Conservation (phyloP, 192 early-diverging fungal species). For the Backusella mclennaniae region DNA sequence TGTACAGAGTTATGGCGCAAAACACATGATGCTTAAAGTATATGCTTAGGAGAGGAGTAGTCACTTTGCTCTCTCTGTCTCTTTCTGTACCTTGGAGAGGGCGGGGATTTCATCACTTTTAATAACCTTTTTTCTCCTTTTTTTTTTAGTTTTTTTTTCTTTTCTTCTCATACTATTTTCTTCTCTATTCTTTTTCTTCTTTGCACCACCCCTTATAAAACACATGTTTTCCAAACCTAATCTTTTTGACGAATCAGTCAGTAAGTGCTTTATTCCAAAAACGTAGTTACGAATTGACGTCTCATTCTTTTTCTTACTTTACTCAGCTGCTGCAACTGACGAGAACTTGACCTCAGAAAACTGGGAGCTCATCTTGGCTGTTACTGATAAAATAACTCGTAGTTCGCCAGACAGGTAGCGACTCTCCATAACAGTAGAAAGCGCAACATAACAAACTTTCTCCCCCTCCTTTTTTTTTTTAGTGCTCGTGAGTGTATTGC, state of each 20-base stretch:
- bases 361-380: slow-evolving; percentile 80
- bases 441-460: neutral
- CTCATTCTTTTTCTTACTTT: slow-evolving; percentile 9
- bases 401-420: slow-evolving; percentile 48
- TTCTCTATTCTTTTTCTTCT: neutral
- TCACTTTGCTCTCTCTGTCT: neutral
- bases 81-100: neutral
- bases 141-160: neutral
- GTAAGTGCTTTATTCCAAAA: slow-evolving; percentile 35
- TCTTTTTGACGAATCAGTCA: slow-evolving; percentile 53
- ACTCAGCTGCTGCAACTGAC: slow-evolving; percentile 77
- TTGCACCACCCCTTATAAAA: neutral
- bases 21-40: neutral
- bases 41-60: neutral
- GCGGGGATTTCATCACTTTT: neutral
- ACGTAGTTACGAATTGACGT: neutral
- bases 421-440: neutral
- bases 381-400: slow-evolving; percentile 65
- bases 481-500: slow-evolving; percentile 70
- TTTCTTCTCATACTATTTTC: neutral
- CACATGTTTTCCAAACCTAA: slow-evolving; percentile 50
- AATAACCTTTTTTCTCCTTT: neutral
- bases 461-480: neutral
- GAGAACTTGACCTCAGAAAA: slow-evolving; percentile 93
- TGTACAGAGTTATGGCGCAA: neutral